Evolutionary conservation across 805 yeast species (phyloP).

Genomic region (Ogataea thermomethanolica): DNA sequence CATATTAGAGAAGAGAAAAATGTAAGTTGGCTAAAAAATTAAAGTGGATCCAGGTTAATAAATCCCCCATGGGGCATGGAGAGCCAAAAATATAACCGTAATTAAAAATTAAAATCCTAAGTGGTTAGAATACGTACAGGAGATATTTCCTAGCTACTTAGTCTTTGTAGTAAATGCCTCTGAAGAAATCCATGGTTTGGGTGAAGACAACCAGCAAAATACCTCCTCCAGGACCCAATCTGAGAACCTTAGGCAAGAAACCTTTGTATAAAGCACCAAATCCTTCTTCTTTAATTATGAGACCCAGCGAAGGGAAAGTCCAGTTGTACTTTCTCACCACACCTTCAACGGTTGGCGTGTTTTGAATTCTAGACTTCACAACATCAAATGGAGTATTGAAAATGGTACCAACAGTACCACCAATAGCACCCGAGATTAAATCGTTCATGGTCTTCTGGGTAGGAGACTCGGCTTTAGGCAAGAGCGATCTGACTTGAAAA

Average conservation of each 20-base stretch:
- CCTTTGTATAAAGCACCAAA: slow-evolving; percentile 90
- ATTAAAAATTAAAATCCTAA: too few relatives aligned
- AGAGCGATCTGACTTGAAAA: slow-evolving; percentile 72
- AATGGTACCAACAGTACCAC: slow-evolving; percentile 96
- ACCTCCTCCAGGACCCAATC: slow-evolving; percentile 99
- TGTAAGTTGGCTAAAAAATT: background rate
- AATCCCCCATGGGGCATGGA: slow-evolving; percentile 4
- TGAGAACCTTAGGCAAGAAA: slow-evolving; percentile 91
- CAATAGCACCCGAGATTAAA: slow-evolving; percentile 87
- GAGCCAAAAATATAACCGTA: background rate
- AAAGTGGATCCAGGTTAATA: background rate
- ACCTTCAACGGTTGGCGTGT: slow-evolving; percentile 61
- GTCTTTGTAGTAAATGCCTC: slow-evolving; percentile 44
- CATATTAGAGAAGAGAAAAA: slow-evolving; percentile 1
- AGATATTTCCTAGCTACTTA: background rate
- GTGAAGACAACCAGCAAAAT: slow-evolving; percentile 95
- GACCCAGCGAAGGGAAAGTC: slow-evolving; percentile 76
- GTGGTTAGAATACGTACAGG: background rate
- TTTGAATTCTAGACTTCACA: slow-evolving; percentile 94
- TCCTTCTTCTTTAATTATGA: slow-evolving; percentile 88
- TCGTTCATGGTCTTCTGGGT: slow-evolving; percentile 81
- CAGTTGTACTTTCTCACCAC: slow-evolving; percentile 86
- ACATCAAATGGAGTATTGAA: slow-evolving; percentile 97
- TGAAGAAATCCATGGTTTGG: slow-evolving; percentile 89
- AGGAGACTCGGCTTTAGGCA: slow-evolving; percentile 73